Conservation (phyloP, 139 green algal genomes). For the Diplosphaera chodatii region DNA sequence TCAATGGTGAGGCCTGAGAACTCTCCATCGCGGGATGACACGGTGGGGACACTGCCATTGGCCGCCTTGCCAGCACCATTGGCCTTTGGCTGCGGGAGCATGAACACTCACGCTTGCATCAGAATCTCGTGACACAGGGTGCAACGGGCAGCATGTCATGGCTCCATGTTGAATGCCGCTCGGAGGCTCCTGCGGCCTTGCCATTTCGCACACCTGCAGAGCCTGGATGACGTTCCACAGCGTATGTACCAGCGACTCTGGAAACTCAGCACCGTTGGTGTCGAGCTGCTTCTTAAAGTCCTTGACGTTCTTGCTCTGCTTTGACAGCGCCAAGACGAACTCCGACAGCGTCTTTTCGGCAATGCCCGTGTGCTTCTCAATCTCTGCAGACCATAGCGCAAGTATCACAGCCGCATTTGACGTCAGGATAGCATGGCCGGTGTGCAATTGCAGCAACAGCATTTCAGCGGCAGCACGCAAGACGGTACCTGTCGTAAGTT, state of each 20-base stretch:
- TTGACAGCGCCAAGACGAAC: slow-evolving; percentile 88
- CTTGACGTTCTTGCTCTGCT: slow-evolving; percentile 39
- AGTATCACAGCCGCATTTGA: too few relatives aligned
- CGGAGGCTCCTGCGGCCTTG: too few relatives aligned
- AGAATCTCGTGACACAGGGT: too few relatives aligned
- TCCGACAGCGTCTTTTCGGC: slow-evolving; percentile 92
- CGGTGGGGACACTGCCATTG: neutral
- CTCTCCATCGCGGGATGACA: slow-evolving; percentile 15
- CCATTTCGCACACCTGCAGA: slow-evolving; percentile 29
- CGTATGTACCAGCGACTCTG: slow-evolving; percentile 71
- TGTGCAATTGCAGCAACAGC: neutral
- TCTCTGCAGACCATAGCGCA: slow-evolving; percentile 51
- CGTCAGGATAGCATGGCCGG: too few relatives aligned
- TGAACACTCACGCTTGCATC: too few relatives aligned
- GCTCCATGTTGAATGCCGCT: too few relatives aligned
- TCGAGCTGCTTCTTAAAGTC: slow-evolving; percentile 64
- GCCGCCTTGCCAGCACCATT: too few relatives aligned
- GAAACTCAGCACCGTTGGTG: slow-evolving; percentile 71
- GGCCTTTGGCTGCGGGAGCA: neutral
- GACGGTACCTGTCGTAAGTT: slow-evolving; percentile 69
- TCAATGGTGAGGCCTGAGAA: slow-evolving; percentile 63
- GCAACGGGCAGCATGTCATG: too few relatives aligned
- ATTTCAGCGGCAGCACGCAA: neutral
- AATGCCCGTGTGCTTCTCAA: slow-evolving; percentile 92
- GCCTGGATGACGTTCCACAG: slow-evolving; percentile 84